phyloP scores from a whole-genome alignment of 2,329 filamentous ascomycete species.

The Lecanosticta acicola region DNA sequence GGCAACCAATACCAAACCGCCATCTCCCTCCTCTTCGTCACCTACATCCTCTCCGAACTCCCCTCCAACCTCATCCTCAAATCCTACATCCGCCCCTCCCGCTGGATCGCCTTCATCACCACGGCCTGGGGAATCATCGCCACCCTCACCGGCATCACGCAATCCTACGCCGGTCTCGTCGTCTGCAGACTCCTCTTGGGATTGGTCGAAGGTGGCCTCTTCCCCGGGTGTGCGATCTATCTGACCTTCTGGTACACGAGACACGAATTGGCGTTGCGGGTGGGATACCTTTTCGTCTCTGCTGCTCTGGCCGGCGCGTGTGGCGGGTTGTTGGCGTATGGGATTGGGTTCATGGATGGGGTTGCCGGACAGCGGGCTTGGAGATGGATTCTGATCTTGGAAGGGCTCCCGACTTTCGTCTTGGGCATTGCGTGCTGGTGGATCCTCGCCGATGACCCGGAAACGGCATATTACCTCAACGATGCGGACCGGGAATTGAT shows the following conservation, averaged over 20 bases:
- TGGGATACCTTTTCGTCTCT: constrained; percentile 67
- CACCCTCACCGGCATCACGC: constrained; percentile 62
- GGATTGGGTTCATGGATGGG: constrained; percentile 68
- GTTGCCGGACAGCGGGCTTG: constrained; percentile 59
- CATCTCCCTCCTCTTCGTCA: constrained; percentile 42
- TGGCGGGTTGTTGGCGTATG: constrained; percentile 68
- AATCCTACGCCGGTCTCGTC: constrained; percentile 61
- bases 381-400: constrained; percentile 64
- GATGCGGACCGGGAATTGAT: constrained; percentile 57
- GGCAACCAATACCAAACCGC: constrained; percentile 62
- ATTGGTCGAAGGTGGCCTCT: constrained; percentile 63
- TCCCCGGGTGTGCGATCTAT: constrained; percentile 63
- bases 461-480: constrained; percentile 57
- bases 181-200: constrained; percentile 65
- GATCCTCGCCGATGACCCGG: constrained; percentile 58
- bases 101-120: constrained; percentile 53
- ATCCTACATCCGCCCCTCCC: constrained; percentile 39
- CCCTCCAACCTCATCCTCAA: constrained; percentile 46
- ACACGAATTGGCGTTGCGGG: constrained; percentile 63
- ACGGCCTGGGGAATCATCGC: constrained; percentile 57
- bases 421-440: constrained; percentile 51
- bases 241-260: constrained; percentile 73
- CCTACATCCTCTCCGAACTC: constrained; percentile 42
- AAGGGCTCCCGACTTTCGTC: constrained; percentile 53
- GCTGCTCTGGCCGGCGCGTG: constrained; percentile 66